Percentiles rank a stretch among this genome's conserved stretches.
phyloP scores from a whole-genome alignment of 1,284 basidiomycete genomes.

The Trichosporon asahii region DNA sequence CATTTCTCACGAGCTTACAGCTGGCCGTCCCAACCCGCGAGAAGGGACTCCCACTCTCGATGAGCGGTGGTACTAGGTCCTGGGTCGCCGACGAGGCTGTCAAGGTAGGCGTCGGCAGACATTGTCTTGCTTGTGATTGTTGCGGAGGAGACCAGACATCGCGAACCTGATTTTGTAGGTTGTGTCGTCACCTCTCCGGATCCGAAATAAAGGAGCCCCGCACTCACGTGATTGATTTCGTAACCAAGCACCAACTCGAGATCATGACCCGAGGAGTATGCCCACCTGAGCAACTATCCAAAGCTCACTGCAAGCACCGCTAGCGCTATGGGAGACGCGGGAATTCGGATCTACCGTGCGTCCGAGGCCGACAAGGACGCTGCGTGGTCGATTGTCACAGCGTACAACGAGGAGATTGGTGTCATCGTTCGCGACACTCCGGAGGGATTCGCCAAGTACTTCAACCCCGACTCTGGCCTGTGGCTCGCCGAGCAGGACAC shows the following conservation, averaged over 20 bases:
- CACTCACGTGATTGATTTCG: background rate
- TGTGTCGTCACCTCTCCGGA: background rate
- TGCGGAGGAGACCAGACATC: background rate
- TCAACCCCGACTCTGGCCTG: slow-evolving; percentile 29
- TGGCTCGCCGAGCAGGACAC: slow-evolving; percentile 21
- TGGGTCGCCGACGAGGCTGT: slow-evolving; percentile 16
- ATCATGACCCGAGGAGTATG: background rate
- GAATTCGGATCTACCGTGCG: slow-evolving; percentile 13
- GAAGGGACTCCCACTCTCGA: slow-evolving; percentile 21
- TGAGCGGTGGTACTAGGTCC: slow-evolving; percentile 18
- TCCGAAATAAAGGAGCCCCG: background rate
- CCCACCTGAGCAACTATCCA: background rate
- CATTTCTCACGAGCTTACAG: background rate
- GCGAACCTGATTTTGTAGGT: background rate
- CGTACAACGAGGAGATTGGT: slow-evolving; percentile 17
- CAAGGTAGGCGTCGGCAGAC: slow-evolving; percentile 20
- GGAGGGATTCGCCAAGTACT: slow-evolving; percentile 33
- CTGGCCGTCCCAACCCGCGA: slow-evolving; percentile 1
- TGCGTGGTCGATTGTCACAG: slow-evolving; percentile 16
- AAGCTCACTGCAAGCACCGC: background rate
- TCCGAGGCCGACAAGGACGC: background rate
- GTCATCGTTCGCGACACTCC: slow-evolving; percentile 25
- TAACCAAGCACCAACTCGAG: background rate
- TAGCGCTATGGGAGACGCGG: background rate
- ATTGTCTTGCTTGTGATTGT: slow-evolving; percentile 13